Evolutionary conservation across 768 basidiomycete genomes (phyloP).

Genomic region (Podaxis sp.): DNA sequence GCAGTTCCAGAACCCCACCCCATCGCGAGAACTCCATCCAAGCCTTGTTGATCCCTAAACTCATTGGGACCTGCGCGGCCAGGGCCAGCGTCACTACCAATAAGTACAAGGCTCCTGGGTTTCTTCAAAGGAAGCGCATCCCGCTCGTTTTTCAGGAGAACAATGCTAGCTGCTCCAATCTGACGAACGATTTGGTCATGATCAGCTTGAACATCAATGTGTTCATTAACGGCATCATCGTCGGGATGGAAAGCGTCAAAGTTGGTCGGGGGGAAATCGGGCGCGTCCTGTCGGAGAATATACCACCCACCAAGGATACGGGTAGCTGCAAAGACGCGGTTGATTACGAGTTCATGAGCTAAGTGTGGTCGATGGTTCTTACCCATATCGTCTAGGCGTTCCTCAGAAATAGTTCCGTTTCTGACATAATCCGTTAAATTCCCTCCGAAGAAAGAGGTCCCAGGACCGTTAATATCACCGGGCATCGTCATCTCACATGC

Average conservation of each 20-base stretch:
- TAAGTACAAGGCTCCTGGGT: slow-evolving; percentile 55
- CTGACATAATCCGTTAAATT: slow-evolving; percentile 68
- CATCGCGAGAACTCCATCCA: slow-evolving; percentile 77
- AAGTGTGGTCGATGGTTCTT: slow-evolving; percentile 20
- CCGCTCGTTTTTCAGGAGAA: slow-evolving; percentile 71
- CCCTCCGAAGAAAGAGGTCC: slow-evolving; percentile 58
- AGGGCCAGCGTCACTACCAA: slow-evolving; percentile 68
- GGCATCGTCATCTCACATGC: slow-evolving; percentile 67
- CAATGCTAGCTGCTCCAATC: slow-evolving; percentile 71
- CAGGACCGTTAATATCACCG: slow-evolving; percentile 46
- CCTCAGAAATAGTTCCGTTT: slow-evolving; percentile 67
- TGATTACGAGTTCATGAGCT: neutral
- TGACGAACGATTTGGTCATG: slow-evolving; percentile 67
- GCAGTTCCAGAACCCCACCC: slow-evolving; percentile 91
- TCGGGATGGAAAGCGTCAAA: slow-evolving; percentile 64
- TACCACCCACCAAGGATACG: slow-evolving; percentile 77
- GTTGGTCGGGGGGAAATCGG: slow-evolving; percentile 61
- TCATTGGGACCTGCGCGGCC: slow-evolving; percentile 68
- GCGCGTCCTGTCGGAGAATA: slow-evolving; percentile 59
- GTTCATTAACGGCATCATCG: slow-evolving; percentile 53
- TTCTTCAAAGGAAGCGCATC: slow-evolving; percentile 57
- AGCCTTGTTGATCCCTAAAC: slow-evolving; percentile 60
- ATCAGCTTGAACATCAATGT: slow-evolving; percentile 69
- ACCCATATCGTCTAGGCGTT: slow-evolving; percentile 77
- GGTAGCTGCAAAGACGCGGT: slow-evolving; percentile 43